Base-by-base conservation (phyloP, 2,329 filamentous ascomycete species). In the Cryphonectria parasitica region DNA sequence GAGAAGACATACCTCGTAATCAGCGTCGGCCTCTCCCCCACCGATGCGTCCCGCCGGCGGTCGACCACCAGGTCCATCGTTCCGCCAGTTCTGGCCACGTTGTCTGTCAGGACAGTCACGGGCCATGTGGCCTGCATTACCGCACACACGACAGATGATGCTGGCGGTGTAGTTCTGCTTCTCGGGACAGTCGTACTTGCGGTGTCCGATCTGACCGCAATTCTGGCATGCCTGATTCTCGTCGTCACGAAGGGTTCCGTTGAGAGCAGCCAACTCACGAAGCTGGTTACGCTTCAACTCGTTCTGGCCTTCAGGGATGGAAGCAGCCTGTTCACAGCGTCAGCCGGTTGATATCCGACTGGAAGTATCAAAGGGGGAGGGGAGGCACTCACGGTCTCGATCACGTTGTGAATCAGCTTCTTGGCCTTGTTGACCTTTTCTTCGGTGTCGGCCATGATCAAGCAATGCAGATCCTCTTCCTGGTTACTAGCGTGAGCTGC, bases 391-490 rank as follows among this genome's bases (percentile, higher is more conserved):
- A 97, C 95, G 72, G 96, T 99, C 83, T 99, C 96, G 79, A 99
- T 98, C 78, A 99, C 92, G 76, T 98, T 98, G 83, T 99, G 95
- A 74, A 99, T 97, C 73, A 98, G 84, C 83, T 97, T 94, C 87
- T 98, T 99, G 75, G 96, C 96, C 84, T 98, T 99, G 86, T 97
- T 97, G 80, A 99, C 95, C 85, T 99, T 99, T 74, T 99, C 96
- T 85, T 99, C 97, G 52, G 95, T 98, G 79, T 99, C 96, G 78
- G 96, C 96, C 96, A 99, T 99, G 84, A 99, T 98, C 80, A 99
- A 86, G 83, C 96, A 99, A 84, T 99, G 96, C 70, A 99, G 88
- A 81, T 99, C 96, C 84, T 99, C 96, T 86, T 99, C 96, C 88
- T 99, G 96, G 87, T 99, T 99, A 88, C 96, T 98, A 82, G 95